phyloP scores from a whole-genome alignment of 257 asterid species.

The Nicotiana tomentosiformis region DNA sequence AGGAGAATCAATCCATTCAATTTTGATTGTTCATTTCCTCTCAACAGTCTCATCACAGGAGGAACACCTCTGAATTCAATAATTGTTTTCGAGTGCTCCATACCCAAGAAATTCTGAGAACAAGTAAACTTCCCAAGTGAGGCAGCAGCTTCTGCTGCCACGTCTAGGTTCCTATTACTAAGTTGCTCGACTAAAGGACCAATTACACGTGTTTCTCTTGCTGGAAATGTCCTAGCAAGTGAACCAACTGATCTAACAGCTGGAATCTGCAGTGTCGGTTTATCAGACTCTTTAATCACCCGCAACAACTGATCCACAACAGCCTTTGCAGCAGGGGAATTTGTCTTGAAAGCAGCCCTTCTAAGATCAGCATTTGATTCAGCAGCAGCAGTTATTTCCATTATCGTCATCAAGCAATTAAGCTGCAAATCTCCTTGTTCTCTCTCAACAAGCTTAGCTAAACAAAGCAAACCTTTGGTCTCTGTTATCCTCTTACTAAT shows the following conservation, averaged over 20 bases:
- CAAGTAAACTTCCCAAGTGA: slow-evolving; percentile 58
- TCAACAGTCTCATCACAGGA: slow-evolving; percentile 43
- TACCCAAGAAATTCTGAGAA: slow-evolving; percentile 51
- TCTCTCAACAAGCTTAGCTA: slow-evolving; percentile 67
- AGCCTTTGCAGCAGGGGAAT: slow-evolving; percentile 75
- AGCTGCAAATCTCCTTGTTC: slow-evolving; percentile 55
- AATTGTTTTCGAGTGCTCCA: slow-evolving; percentile 56
- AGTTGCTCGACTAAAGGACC: slow-evolving; percentile 53
- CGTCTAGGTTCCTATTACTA: slow-evolving; percentile 43
- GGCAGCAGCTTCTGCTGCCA: slow-evolving; percentile 55
- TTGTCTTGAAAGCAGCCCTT: slow-evolving; percentile 64
- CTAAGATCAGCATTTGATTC: slow-evolving; percentile 64
- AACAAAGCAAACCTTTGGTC: slow-evolving; percentile 75
- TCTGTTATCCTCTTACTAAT: slow-evolving; percentile 65
- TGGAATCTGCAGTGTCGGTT: slow-evolving; percentile 31
- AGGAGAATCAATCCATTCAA: slow-evolving; percentile 49
- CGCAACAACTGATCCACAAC: slow-evolving; percentile 69
- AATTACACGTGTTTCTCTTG: slow-evolving; percentile 62
- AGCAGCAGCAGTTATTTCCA: slow-evolving; percentile 76
- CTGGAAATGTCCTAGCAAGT: slow-evolving; percentile 73
- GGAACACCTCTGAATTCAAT: slow-evolving; percentile 59
- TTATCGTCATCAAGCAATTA: slow-evolving; percentile 62
- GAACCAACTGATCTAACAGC: slow-evolving; percentile 61
- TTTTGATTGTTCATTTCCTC: slow-evolving; percentile 47
- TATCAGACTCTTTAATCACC: slow-evolving; percentile 39